Percentiles rank a stretch among this genome's conserved stretches.
These are phyloP conservation scores for Zygosaccharomyces pseudobailii DNA, from an alignment of 1,139 yeast genomes.

Conservation along the genomic window DNA sequence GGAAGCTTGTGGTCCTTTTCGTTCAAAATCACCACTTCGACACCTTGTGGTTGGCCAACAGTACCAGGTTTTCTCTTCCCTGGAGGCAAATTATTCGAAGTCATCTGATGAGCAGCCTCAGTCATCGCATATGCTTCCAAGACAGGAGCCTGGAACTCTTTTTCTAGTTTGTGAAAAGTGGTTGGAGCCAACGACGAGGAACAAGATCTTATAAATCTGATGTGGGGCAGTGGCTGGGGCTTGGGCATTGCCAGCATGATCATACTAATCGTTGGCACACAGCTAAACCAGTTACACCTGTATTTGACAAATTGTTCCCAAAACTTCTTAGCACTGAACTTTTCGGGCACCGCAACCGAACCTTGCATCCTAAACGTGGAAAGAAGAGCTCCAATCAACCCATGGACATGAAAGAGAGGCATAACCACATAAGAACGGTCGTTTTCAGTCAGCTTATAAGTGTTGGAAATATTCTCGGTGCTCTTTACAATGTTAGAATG, in stretches of 20 bases:
- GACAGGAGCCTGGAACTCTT: constrained; percentile 56
- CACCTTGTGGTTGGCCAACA: constrained; percentile 68
- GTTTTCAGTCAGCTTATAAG: constrained; percentile 44
- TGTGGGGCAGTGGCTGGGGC: constrained; percentile 47
- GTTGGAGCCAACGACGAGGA: constrained; percentile 64
- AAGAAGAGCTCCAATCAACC: constrained; percentile 56
- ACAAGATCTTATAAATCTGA: constrained; percentile 63
- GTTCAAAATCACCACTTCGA: constrained; percentile 53
- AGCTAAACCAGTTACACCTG: constrained; percentile 62
- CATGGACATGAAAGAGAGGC: constrained; percentile 75
- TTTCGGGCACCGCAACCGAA: constrained; percentile 50
- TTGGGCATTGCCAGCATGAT: constrained; percentile 48
- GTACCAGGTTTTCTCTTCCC: constrained; percentile 62
- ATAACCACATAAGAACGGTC: constrained; percentile 60
- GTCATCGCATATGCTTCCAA: constrained; percentile 78
- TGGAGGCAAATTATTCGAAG: constrained; percentile 62
- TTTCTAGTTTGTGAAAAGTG: constrained; percentile 51
- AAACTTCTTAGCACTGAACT: constrained; percentile 53
- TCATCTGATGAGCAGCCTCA: constrained; percentile 69
- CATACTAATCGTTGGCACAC: constrained; percentile 69
- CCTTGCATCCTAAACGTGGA: constrained; percentile 61
- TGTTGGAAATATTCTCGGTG: constrained; percentile 49
- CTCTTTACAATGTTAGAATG: constrained; percentile 58
- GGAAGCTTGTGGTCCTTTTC: constrained; percentile 43
- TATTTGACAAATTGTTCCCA: constrained; percentile 51